These are phyloP conservation scores for Populus tremula DNA, from an alignment of 345 rosid genomes.

Conservation along the genomic window DNA sequence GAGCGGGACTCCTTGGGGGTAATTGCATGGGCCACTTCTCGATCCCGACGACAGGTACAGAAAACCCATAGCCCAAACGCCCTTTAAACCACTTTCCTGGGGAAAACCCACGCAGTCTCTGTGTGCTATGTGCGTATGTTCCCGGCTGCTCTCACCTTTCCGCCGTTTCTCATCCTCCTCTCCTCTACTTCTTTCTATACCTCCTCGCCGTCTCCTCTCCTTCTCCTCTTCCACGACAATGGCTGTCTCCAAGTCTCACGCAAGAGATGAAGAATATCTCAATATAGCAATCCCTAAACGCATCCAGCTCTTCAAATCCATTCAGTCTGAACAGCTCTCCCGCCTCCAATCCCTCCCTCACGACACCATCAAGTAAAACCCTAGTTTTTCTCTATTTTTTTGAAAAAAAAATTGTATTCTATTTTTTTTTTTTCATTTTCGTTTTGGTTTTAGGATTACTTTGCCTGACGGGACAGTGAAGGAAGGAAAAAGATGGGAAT, in stretches of 20 bases:
- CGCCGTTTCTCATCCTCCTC: slow-evolving; percentile 6
- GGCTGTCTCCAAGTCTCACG: slow-evolving; percentile 25
- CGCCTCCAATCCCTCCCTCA: slow-evolving; percentile 55
- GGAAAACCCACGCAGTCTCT: background rate
- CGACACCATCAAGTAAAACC: slow-evolving; percentile 66
- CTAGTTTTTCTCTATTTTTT: background rate
- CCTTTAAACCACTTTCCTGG: background rate
- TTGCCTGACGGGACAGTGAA: slow-evolving; percentile 69
- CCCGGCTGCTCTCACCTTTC: slow-evolving; percentile 8
- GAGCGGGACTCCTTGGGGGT: background rate
- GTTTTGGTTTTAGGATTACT: slow-evolving; percentile 43
- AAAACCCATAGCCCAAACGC: background rate
- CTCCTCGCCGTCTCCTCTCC: slow-evolving; percentile 19
- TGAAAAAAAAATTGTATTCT: background rate
- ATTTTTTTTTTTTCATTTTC: background rate
- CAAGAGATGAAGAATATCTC: slow-evolving; percentile 66
- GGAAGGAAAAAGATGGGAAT: slow-evolving; percentile 84
- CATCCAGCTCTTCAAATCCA: slow-evolving; percentile 58
- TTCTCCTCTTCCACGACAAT: slow-evolving; percentile 18
- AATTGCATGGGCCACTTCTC: background rate
- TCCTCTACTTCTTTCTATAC: slow-evolving; percentile 17
- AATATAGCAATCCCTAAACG: slow-evolving; percentile 58
- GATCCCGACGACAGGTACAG: background rate
- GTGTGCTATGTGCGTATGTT: slow-evolving; percentile 1
- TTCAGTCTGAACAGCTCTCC: slow-evolving; percentile 57